These are phyloP conservation scores for Talaromyces sp. DNA, from an alignment of 2,329 filamentous ascomycete genomes.

Conservation along the genomic window DNA sequence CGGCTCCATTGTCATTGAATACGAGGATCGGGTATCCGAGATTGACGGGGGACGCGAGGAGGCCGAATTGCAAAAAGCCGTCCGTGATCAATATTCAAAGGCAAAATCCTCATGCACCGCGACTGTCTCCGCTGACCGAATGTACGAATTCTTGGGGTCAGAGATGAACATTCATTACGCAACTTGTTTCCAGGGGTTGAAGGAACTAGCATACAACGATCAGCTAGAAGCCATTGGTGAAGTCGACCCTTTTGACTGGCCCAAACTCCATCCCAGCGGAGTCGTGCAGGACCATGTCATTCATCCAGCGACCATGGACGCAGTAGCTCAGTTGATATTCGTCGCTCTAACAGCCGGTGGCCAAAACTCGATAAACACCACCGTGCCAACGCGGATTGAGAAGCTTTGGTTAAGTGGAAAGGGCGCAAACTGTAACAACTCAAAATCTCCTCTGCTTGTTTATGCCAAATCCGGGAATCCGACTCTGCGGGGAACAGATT, in stretches of 20 bases:
- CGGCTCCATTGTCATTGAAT: neutral
- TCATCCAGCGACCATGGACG: constrained; percentile 9
- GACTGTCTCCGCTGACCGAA: constrained; percentile 3
- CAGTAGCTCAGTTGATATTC: constrained; percentile 6
- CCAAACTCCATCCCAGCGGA: neutral
- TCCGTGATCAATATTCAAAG: neutral
- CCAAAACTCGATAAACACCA: constrained; percentile 14
- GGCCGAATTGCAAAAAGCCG: neutral
- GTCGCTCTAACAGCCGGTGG: constrained; percentile 11
- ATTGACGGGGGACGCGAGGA: neutral
- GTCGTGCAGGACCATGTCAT: constrained; percentile 13
- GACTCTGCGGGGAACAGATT: neutral
- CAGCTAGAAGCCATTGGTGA: constrained; percentile 12
- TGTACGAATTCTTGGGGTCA: too few species aligned
- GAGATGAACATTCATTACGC: too few species aligned
- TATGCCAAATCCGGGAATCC: neutral
- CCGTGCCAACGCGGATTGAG: constrained; percentile 13
- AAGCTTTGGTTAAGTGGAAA: neutral
- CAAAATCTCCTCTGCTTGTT: too few species aligned
- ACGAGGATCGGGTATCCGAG: neutral
- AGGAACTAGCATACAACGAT: constrained; percentile 13
- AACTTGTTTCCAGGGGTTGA: too few species aligned
- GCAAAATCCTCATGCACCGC: constrained; percentile 8
- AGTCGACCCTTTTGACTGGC: constrained; percentile 13
- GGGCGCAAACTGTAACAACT: too few species aligned